Base-by-base conservation (phyloP, 1,139 yeast genomes). In the Debaryomycetaceae sp. region DNA sequence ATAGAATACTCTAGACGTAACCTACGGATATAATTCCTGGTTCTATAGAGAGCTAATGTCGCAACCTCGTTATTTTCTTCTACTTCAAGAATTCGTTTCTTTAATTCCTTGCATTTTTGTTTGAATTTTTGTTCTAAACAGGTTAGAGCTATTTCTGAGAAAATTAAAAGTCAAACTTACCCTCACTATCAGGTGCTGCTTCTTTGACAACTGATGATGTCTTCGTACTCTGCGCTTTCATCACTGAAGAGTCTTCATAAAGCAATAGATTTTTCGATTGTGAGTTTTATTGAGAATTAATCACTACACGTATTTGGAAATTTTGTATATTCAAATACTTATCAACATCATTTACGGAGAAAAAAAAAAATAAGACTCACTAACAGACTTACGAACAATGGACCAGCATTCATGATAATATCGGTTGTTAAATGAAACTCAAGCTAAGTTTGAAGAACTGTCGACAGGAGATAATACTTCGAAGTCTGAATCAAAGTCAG, bases 51-150 rank as follows among this genome's bases (percentile, higher is more conserved):
- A 1, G 95, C 89, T 31, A 89, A 66, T 0, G 91, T 78, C 39
- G 89, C 79, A 6, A 81, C 67, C 55, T 88, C 95, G 59, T 92
- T 94, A 56, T 81, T 81, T 39, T 79, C 83, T 55, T 91, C 95
- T 31, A 91, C 75, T 50, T 85, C 89, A 11, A 71, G 68, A 35
- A 92, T 82, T 52, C 94, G 75, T 48, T 76, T 75, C 56, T 84
- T 81, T 51, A 91, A 70, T 38, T 85, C 94, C 50, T 73, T 72
- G 58, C 92, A 84, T 60, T 83, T 83, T 49, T 78, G 79, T 50
- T 74, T 75, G 47, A 71, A 65, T 40, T 68, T 61, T 49, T 69
- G 70, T 45, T 71, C 78, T 65, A 40, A 9, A 30, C 7, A 19
- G 6, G 31, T 13, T 48, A 48, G 48, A 49, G 47, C 47, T 39